Conservation (phyloP, 306 rosid genomes). For the Hippophae rhamnoides region DNA sequence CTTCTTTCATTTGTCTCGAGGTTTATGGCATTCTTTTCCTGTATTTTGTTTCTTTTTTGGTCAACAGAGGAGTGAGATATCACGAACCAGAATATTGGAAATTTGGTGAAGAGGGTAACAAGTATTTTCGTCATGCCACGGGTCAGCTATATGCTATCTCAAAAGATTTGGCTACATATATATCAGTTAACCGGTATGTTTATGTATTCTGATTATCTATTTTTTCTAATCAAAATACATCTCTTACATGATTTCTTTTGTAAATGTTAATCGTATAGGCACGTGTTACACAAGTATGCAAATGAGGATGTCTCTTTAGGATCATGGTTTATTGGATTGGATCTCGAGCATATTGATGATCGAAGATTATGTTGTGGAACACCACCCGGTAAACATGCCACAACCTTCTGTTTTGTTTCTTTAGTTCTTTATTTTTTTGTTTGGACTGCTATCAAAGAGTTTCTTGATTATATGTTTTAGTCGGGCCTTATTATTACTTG, state of each 20-base stretch:
- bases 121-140: constrained; percentile 56
- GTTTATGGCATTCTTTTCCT: neutral
- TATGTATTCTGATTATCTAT: neutral
- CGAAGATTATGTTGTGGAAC: constrained; percentile 58
- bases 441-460: neutral
- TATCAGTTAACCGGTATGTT: constrained; percentile 45
- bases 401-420: neutral
- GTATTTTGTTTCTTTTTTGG: neutral
- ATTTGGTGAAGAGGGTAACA: constrained; percentile 56
- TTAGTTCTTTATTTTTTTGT: neutral
- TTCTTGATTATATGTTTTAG: neutral
- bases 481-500: no score
- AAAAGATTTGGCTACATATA: constrained; percentile 40
- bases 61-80: constrained; percentile 48
- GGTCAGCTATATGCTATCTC: constrained; percentile 56
- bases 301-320: constrained; percentile 55
- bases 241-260: constrained; percentile 2
- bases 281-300: constrained; percentile 44
- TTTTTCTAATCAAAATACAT: neutral
- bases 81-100: constrained; percentile 58
- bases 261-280: constrained; percentile 25
- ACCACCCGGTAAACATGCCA: constrained; percentile 33
- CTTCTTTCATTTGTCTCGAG: neutral
- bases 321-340: constrained; percentile 54
- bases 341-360: constrained; percentile 50